These are phyloP conservation scores for Penicillium odoratum DNA, from an alignment of 495 filamentous ascomycete species.

Conservation along the genomic window DNA sequence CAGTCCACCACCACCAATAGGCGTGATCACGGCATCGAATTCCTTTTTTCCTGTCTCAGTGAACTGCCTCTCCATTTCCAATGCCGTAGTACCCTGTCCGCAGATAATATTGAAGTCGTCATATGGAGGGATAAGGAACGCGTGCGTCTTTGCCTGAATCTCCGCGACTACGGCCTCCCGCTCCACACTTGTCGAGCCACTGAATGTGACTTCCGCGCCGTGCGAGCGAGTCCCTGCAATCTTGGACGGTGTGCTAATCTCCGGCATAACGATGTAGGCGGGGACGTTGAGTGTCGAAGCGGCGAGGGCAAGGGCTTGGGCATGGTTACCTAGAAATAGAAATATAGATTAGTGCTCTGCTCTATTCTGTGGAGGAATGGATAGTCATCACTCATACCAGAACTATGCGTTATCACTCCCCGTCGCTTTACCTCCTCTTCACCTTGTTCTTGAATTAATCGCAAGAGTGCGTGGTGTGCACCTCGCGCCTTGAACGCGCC, in stretches of 20 bases:
- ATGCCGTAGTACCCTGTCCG: conserved; percentile 82
- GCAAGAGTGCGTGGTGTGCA: conserved; percentile 81
- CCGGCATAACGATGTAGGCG: conserved; percentile 88
- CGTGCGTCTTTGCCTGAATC: conserved; percentile 67
- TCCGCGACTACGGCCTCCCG: conserved; percentile 72
- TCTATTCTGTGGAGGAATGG: not conserved
- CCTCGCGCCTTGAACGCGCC: conserved; percentile 94
- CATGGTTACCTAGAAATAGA: conserved; percentile 76
- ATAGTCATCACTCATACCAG: conserved; percentile 51
- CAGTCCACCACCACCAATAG: conserved; percentile 87
- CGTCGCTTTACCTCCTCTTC: conserved; percentile 53
- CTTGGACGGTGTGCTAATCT: conserved; percentile 78
- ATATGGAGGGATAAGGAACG: conserved; percentile 82
- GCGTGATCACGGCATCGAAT: conserved; percentile 80
- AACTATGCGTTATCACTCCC: conserved; percentile 91
- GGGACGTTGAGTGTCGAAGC: conserved; percentile 64
- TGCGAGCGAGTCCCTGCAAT: conserved; percentile 77
- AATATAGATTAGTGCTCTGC: conserved; percentile 1
- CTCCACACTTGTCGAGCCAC: conserved; percentile 75
- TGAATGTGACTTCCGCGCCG: conserved; percentile 78
- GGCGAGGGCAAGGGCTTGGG: conserved; percentile 89
- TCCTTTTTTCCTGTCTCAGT: conserved; percentile 29
- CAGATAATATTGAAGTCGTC: conserved; percentile 89
- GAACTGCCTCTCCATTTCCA: conserved; percentile 81
- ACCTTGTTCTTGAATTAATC: conserved; percentile 65